Evolutionary conservation across 2,329 filamentous ascomycete genomes (phyloP), one percentile per base, ranked within the genome.

Genomic region (Ceratocystis colombiana): DNA sequence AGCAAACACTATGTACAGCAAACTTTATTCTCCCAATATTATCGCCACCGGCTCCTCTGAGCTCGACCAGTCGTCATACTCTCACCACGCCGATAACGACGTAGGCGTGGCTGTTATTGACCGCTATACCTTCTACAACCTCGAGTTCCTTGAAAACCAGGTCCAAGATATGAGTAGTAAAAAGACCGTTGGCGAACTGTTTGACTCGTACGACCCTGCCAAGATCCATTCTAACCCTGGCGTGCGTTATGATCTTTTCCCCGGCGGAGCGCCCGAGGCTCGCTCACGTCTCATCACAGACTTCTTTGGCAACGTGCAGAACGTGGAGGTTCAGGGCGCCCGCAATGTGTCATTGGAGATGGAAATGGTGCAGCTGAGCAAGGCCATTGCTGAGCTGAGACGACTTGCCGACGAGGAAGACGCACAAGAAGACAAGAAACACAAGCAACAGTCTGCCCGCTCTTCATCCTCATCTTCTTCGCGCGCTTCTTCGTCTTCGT

Each of bases 1-100:
- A 78, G 94, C 94, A 66, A 99, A 99, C 76, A 99, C 94, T 41
- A 96, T 99, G 91, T 99, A 96, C 78, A 93, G 87, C 74, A 93
- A 96, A 72, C 90, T 99, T 73, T 99, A 99, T 79, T 96, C 91
- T 4, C 93, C 93, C 61, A 97, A 97, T 73, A 96, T 99, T 72
- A 91, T 99, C 72, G 94, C 94, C 0, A 99, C 95, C 0, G 94
- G 94, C n/a, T 96, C 90, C 41, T 95, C 89, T 2, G 91, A 94
- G 75, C 87, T 97, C 68, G 93, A 97, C 74, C 90, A 99, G 76
- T 96, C 90, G 4, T 96, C 89, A 0, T 99, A 99, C 77, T 96
- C 90, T 1, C 94, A 99, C 77, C 94, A 99, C 75, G 94, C 94
- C 66, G 94, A 99, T 77, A 96, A 93, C 76, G 94, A 99, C 73